Base-by-base conservation (phyloP, 768 basidiomycete species). In the Lactarius evosmus region DNA sequence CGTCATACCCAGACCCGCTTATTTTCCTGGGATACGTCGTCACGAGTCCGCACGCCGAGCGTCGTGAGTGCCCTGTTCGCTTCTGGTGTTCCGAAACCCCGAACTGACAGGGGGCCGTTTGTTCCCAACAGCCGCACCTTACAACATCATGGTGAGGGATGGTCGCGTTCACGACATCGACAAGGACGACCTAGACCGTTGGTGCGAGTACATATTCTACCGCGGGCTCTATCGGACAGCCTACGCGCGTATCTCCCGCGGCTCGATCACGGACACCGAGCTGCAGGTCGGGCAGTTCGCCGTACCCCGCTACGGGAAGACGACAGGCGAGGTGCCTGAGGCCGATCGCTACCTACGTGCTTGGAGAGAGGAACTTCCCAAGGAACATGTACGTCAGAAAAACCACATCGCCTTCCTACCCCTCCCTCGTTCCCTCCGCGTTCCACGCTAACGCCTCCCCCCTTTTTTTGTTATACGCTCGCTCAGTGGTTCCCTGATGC, bases 161-260 rank as follows among this genome's bases (percentile, higher is more conserved):
- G 93, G 93, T 0, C 75, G 77, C 7, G 83, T 95, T 68, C 82
- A 89, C 66, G 93, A 95, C 65, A 88, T 95, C 51, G 91, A 94
- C 70, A 74, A 81, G 60, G 80, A 87, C 6, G 90, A 93, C 73
- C 69, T 65, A 68, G 88, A 89, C 68, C 78, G 90, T 52, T 92
- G 90, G 89, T 96, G 93, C 76, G 91, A 95, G 78, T 95, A 95
- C 71, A 92, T 96, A 56, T 76, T 92, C 29, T 95, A 92, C 72
- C 83, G 93, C 12, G 91, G 88, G 2, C 70, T 93, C 29, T 87
- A 91, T 71, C 80, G 89, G 19, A 91, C 89, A 3, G 78, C 86
- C n/a, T 95, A 92, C 71, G 93, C 88, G 0, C 83, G 93, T 19
- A 74, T 96, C 19, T 91, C 92, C 12, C 83, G 91, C 22, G 86